Percentiles rank a stretch among this genome's conserved stretches.
Evolutionary conservation across 257 asterid genomes (phyloP).

Genomic region (Ehretia macrophylla): DNA sequence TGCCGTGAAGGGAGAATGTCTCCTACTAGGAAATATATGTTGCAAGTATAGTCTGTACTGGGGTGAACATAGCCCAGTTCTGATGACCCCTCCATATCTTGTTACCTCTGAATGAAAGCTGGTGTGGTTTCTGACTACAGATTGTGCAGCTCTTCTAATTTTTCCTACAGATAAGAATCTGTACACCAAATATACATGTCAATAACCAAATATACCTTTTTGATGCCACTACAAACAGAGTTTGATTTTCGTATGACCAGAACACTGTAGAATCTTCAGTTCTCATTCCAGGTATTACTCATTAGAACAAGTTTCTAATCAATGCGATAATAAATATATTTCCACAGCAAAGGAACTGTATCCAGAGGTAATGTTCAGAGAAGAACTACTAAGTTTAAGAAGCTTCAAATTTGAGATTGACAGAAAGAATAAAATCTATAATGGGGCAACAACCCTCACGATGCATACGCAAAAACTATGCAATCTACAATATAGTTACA

Average conservation of each 20-base stretch:
- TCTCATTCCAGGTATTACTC: too few relatives aligned
- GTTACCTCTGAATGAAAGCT: not conserved
- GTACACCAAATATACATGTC: not conserved
- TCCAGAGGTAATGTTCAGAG: too few relatives aligned
- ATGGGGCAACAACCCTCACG: not conserved
- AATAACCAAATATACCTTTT: not conserved
- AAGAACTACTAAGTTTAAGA: not conserved
- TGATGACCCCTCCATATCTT: not conserved
- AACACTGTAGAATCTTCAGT: not conserved
- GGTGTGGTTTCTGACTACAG: not conserved
- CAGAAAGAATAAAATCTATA: not conserved
- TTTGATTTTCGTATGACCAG: not conserved
- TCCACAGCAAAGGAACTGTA: too few relatives aligned
- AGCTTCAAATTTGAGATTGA: not conserved
- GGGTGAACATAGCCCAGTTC: slow-evolving; percentile 3
- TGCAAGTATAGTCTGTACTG: slow-evolving; percentile 10
- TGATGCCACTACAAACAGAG: not conserved
- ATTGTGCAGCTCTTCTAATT: slow-evolving; percentile 8
- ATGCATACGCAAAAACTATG: not conserved
- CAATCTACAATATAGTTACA: not conserved
- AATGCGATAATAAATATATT: too few relatives aligned
- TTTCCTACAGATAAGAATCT: slow-evolving; percentile 11
- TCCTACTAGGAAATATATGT: slow-evolving; percentile 25
- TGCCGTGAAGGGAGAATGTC: slow-evolving; percentile 30
- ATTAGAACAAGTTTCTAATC: too few relatives aligned